A percentile compares a stretch with the other conserved stretches of the same genome.
phyloP scores from a whole-genome alignment of 805 yeast genomes.

The Schwanniomyces yamadae region DNA sequence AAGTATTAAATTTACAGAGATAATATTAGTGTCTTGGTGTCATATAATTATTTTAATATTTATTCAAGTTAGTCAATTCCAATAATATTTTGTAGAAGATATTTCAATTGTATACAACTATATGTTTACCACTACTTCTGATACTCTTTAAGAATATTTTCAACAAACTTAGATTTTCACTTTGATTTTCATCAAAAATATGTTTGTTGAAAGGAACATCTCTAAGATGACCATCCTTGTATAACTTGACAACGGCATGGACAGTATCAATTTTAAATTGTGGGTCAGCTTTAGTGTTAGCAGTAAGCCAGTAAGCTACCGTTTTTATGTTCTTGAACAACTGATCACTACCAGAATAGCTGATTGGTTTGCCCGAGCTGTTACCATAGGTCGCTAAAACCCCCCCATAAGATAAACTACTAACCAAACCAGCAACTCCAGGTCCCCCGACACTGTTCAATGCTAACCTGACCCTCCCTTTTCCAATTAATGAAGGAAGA shows the following conservation, averaged over 20 bases:
- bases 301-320: conserved; percentile 32
- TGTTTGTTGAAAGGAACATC: conserved; percentile 47
- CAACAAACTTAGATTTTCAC: too few species aligned
- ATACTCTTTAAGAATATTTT: conserved; percentile 46
- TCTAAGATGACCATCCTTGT: conserved; percentile 53
- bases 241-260: conserved; percentile 53
- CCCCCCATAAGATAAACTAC: conserved; percentile 26
- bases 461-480: conserved; percentile 28
- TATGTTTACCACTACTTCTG: conserved; percentile 42
- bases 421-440: conserved; percentile 20
- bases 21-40: too few species aligned
- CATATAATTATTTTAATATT: too few species aligned
- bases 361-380: conserved; percentile 14
- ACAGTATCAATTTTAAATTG: conserved; percentile 57
- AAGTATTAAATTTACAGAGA: too few species aligned
- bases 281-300: conserved; percentile 44
- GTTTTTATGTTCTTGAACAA: conserved; percentile 31
- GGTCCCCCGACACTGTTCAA: conserved; percentile 32
- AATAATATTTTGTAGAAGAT: too few species aligned
- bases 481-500: conserved; percentile 13
- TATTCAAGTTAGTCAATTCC: too few species aligned
- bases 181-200: conserved; percentile 35
- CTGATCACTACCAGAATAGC: conserved; percentile 22
- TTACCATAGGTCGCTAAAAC: conserved; percentile 27
- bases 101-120: conserved; percentile 22